These are phyloP conservation scores for Fusarium miscanthi DNA, from an alignment of 2,329 filamentous ascomycete genomes.

Conservation along the genomic window DNA sequence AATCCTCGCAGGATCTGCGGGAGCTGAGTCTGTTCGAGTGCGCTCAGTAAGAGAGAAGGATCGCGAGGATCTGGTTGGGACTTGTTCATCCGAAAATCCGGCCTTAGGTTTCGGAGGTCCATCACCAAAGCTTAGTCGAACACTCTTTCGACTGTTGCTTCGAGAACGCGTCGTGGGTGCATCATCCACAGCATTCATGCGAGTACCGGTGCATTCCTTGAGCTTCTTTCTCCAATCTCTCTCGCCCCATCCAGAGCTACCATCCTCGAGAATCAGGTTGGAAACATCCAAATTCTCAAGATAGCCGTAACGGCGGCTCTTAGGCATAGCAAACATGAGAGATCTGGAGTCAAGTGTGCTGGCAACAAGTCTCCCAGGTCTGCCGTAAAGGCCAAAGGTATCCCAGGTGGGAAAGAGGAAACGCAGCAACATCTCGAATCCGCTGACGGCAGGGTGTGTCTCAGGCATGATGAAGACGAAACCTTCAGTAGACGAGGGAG, in stretches of 20 bases:
- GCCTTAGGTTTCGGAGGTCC: constrained; percentile 55
- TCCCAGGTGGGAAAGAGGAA: constrained; percentile 96
- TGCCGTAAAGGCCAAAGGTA: constrained; percentile 89
- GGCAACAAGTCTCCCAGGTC: constrained; percentile 85
- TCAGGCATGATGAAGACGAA: constrained; percentile 99
- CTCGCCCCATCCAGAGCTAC: constrained; percentile 83
- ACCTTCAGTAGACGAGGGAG: constrained; percentile 83
- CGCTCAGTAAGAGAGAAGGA: constrained; percentile 61
- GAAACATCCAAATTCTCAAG: constrained; percentile 89
- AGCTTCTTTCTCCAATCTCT: constrained; percentile 88
- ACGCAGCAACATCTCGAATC: constrained; percentile 94
- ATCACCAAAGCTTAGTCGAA: constrained; percentile 63
- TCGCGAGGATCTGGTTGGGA: constrained; percentile 63
- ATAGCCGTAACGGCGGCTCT: constrained; percentile 87
- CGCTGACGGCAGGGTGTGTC: constrained; percentile 87
- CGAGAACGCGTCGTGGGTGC: constrained; percentile 57
- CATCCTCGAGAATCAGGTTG: constrained; percentile 79
- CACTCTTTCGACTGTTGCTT: constrained; percentile 68
- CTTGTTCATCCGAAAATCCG: constrained; percentile 68
- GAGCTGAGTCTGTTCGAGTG: constrained; percentile 62
- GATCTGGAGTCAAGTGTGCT: constrained; percentile 88
- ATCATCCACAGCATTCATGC: constrained; percentile 76
- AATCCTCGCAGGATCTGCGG: constrained; percentile 56
- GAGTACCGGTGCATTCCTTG: constrained; percentile 85
- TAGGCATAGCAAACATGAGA: constrained; percentile 98